phyloP scores from a whole-genome alignment of 2,329 filamentous ascomycete genomes.

The Fusarium sp. region DNA sequence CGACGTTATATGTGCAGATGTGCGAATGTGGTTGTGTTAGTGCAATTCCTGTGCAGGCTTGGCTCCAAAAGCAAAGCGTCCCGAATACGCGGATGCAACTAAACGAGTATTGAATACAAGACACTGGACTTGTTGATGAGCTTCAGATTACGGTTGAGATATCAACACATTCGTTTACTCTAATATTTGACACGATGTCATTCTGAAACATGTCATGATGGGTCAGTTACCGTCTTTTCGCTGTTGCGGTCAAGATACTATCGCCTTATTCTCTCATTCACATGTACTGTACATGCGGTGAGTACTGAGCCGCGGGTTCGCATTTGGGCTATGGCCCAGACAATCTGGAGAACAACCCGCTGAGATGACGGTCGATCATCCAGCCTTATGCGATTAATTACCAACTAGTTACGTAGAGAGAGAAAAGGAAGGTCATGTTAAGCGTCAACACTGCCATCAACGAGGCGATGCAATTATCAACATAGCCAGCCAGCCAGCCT shows the following conservation, averaged over 20 bases:
- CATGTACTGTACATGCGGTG: slow-evolving; percentile 7
- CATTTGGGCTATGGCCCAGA: slow-evolving; percentile 3
- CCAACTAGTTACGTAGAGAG: background rate
- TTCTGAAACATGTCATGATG: background rate
- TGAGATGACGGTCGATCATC: slow-evolving; percentile 15
- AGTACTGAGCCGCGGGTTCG: slow-evolving; percentile 12
- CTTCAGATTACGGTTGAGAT: background rate
- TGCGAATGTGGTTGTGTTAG: slow-evolving; percentile 1
- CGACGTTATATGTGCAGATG: background rate
- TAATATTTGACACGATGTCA: background rate
- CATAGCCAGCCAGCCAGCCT: background rate
- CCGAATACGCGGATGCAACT: slow-evolving; percentile 23
- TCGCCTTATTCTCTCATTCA: slow-evolving; percentile 8
- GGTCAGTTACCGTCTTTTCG: background rate
- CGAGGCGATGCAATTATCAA: background rate
- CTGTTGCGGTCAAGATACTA: slow-evolving; percentile 17
- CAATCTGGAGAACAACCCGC: slow-evolving; percentile 6
- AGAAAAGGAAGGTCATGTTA: background rate
- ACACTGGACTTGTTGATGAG: background rate
- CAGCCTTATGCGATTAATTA: slow-evolving; percentile 20
- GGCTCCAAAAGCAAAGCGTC: background rate
- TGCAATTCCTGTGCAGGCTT: background rate
- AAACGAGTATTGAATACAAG: background rate
- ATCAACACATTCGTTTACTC: background rate
- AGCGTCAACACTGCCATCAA: slow-evolving; percentile 3